Evolutionary conservation across 768 basidiomycete species (phyloP).

Genomic region (Collybia mongolica): DNA sequence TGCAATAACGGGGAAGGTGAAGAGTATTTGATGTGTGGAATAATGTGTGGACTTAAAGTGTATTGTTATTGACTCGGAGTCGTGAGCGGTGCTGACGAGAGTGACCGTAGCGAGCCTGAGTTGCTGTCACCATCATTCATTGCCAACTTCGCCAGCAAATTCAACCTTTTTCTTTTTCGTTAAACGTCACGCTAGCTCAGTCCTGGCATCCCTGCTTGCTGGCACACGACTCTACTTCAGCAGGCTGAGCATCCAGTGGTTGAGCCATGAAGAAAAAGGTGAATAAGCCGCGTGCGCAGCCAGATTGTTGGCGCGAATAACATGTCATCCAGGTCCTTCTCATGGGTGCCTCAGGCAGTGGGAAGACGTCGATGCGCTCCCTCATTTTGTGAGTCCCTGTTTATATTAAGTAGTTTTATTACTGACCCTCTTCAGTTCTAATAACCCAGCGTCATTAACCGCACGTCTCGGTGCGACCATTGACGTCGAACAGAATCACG

Average conservation of each 20-base stretch:
- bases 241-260: conserved; percentile 10
- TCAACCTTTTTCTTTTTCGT: too few species aligned
- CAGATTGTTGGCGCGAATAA: conserved; percentile 12
- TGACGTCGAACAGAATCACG: conserved; percentile 97
- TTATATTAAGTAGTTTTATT: conserved; percentile 1
- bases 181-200: too few species aligned
- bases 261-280: conserved; percentile 65
- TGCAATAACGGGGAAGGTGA: not conserved
- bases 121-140: not conserved
- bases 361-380: conserved; percentile 97
- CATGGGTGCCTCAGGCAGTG: conserved; percentile 96
- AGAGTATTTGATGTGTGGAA: not conserved
- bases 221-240: not conserved
- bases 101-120: too few species aligned
- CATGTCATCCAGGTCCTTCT: conserved; percentile 73
- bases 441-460: conserved; percentile 91
- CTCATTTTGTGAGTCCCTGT: conserved; percentile 85
- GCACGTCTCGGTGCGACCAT: conserved; percentile 93
- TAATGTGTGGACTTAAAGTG: too few species aligned
- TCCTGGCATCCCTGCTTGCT: not conserved
- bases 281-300: conserved; percentile 15
- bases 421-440: conserved; percentile 56
- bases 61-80: not conserved
- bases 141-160: conserved; percentile 13
- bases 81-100: too few species aligned